Evolutionary conservation across 768 basidiomycete genomes (phyloP).

Genomic region (Lactarius quietus): DNA sequence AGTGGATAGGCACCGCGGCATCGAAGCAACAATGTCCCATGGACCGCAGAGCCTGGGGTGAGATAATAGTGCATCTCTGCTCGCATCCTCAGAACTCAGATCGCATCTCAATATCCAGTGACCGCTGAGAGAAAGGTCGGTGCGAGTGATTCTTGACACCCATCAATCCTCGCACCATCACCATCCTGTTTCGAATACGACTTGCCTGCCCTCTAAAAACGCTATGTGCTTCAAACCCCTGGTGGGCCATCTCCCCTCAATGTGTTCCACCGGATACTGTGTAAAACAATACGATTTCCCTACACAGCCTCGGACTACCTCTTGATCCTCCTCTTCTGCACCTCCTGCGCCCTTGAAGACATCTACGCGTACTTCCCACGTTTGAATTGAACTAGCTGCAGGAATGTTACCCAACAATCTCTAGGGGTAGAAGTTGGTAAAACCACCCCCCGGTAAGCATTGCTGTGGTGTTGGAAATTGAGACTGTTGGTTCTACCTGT

Average conservation of each 20-base stretch:
- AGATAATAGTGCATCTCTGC: constrained; percentile 30
- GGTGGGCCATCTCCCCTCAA: not conserved
- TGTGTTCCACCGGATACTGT: not conserved
- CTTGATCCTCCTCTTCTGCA: not conserved
- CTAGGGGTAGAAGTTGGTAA: not conserved
- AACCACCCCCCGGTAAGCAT: not conserved
- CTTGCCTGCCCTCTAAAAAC: too few species aligned
- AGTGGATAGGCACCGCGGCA: constrained; percentile 88
- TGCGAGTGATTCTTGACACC: not conserved
- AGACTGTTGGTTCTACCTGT: not conserved
- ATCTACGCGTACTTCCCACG: not conserved
- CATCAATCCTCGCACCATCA: too few species aligned
- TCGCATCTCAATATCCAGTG: constrained; percentile 33
- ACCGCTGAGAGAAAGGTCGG: constrained; percentile 54
- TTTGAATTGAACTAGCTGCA: not conserved
- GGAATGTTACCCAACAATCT: not conserved
- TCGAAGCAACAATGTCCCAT: constrained; percentile 99
- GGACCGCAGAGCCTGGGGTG: constrained; percentile 93
- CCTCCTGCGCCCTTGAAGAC: not conserved
- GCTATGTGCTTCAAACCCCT: too few species aligned
- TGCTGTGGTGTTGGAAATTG: not conserved
- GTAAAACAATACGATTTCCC: too few species aligned
- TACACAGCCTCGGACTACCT: too few species aligned
- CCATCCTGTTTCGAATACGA: too few species aligned
- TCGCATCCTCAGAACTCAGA: not conserved